Evolutionary conservation across 108 stramenopile genomes (phyloP), one percentile per base, ranked within the genome.

Genomic region (Discostella pseudostelligera): DNA sequence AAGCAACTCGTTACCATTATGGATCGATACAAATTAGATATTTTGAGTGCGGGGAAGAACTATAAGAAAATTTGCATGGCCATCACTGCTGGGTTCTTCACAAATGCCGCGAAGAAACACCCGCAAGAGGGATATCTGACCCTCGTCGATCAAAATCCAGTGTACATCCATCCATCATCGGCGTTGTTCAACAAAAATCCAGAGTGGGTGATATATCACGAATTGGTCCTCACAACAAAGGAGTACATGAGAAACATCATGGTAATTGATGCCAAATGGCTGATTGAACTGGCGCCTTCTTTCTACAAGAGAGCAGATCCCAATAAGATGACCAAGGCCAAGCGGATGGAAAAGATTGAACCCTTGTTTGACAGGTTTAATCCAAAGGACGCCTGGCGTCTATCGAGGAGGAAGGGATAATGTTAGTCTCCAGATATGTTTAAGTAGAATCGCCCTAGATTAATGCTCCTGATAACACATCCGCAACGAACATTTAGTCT

Each of bases 201-300:
- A 4, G 97, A 99, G 69, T 97, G 90, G 83, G 92, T 98, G 19
- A 92, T 99, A 53, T 99, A 99, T 72, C 95, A 99, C 71, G 99
- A 99, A 66, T 80, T 99, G 50, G 97, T 99, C 39, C 69, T 99
- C 28, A 99, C 99, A 35, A 96, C 99, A 7, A 98, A 98, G 77
- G 99, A 99, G 78, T 99, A 98, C 85, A 99, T 99, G 99, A 81
- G 99, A 43, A 97, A 96, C 74, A 87, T 97, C 42, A 92, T 98
- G 95, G 93, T 94, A 22, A 96, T 99, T 70, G 99, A 99, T 83
- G 93, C 99, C 17, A 96, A 93, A 64, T 98, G 97, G 97, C 83
- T 99, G 48, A 88, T 94, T 42, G 97, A 99, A 71, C 76, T 99
- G 26, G 99, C 99, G 4, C 99, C 99, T 10, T 83, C 92, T 39